A percentile compares a stretch with the other conserved stretches of the same genome.
Evolutionary conservation across 2,329 filamentous ascomycete genomes (phyloP).

Genomic region (Tricladium varicosporioides): DNA sequence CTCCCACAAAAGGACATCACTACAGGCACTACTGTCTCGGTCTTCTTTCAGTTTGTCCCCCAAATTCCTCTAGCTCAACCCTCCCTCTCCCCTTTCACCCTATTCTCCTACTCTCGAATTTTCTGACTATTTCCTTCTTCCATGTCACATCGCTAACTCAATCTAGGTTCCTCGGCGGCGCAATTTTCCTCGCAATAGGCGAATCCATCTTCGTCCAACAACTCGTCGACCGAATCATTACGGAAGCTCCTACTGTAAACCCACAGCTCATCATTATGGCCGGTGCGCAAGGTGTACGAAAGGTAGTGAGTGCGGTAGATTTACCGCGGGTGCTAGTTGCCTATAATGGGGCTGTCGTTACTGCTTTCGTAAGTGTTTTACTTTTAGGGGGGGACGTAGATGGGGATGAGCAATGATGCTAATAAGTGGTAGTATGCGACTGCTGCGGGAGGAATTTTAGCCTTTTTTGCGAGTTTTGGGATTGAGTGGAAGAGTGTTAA

Average conservation of each 20-base stretch:
- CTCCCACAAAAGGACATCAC: conserved; percentile 50
- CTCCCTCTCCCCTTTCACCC: too few species aligned
- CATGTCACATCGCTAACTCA: too few species aligned
- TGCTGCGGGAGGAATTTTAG: background rate
- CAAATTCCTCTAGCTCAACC: too few species aligned
- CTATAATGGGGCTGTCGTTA: conserved; percentile 17
- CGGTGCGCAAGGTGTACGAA: conserved; percentile 40
- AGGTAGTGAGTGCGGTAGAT: conserved; percentile 10
- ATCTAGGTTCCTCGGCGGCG: conserved; percentile 48
- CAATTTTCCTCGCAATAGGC: conserved; percentile 55
- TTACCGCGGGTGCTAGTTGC: conserved; percentile 11
- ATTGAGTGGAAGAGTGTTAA: conserved; percentile 24
- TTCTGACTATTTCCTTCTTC: too few species aligned
- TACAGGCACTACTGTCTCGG: conserved; percentile 50
- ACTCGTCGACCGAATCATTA: conserved; percentile 21
- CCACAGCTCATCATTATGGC: conserved; percentile 37
- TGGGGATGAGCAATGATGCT: too few species aligned
- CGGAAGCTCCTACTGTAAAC: conserved; percentile 33
- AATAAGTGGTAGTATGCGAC: too few species aligned
- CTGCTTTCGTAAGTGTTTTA: conserved; percentile 15
- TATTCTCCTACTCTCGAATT: too few species aligned
- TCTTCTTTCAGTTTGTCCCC: conserved; percentile 45
- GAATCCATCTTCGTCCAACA: conserved; percentile 43
- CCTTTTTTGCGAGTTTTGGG: conserved; percentile 16
- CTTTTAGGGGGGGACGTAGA: conserved; percentile 9